These are phyloP conservation scores for Amanita muscaria DNA, from an alignment of 768 basidiomycete species.

Conservation along the genomic window DNA sequence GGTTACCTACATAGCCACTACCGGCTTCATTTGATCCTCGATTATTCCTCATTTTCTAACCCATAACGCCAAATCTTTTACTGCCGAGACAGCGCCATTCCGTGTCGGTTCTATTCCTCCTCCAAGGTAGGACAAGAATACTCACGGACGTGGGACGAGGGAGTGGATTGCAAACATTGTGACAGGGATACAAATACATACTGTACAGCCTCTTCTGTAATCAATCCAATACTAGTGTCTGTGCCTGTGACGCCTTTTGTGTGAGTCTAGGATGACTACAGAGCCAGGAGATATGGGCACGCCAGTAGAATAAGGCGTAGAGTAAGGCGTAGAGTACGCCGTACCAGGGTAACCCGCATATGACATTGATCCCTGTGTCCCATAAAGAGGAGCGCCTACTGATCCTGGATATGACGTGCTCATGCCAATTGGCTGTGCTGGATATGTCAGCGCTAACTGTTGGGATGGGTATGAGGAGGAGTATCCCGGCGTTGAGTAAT, in stretches of 20 bases:
- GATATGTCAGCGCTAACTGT: slow-evolving; percentile 8
- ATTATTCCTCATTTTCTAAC: no score
- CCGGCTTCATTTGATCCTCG: background rate
- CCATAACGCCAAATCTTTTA: no score
- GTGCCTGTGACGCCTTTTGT: slow-evolving; percentile 21
- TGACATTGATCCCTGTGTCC: background rate
- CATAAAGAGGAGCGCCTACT: background rate
- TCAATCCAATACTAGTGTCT: background rate
- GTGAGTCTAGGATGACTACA: slow-evolving; percentile 18
- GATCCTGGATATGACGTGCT: slow-evolving; percentile 3
- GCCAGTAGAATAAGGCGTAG: no score
- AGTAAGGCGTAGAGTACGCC: slow-evolving; percentile 13
- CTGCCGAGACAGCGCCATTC: no score
- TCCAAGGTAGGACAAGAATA: no score
- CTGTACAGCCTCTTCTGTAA: no score
- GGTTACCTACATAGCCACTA: slow-evolving; percentile 1
- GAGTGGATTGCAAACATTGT: no score
- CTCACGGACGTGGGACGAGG: no score
- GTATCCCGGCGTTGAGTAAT: slow-evolving; percentile 17
- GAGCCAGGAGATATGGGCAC: slow-evolving; percentile 11
- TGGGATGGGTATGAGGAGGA: slow-evolving; percentile 29
- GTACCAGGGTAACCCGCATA: slow-evolving; percentile 13
- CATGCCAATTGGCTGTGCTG: slow-evolving; percentile 18
- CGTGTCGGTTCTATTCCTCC: no score
- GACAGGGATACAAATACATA: no score